Conservation (phyloP, 495 filamentous ascomycete genomes). For the Aspergillus incahuasiensis region DNA sequence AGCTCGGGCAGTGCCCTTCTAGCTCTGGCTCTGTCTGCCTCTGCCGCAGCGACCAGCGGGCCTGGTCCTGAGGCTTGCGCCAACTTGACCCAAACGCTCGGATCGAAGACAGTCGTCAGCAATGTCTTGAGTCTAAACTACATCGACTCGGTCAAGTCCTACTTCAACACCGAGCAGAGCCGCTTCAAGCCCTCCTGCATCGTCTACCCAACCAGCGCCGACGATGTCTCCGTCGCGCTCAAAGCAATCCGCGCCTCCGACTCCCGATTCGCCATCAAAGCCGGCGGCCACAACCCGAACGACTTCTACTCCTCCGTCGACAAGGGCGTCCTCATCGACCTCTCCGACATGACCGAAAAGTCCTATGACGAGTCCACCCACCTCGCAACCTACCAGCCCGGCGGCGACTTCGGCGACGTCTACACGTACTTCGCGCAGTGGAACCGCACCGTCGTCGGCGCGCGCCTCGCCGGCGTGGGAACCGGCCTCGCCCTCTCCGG, state of each 20-base stretch:
- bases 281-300: constrained; percentile 11
- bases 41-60: not conserved
- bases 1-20: not conserved
- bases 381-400: constrained; percentile 9
- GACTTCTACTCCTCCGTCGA: constrained; percentile 12
- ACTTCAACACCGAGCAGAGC: constrained; percentile 13
- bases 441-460: constrained; percentile 11
- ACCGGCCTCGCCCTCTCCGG: constrained; percentile 8
- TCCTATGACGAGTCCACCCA: not conserved
- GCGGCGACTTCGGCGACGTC: constrained; percentile 7
- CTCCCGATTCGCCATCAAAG: constrained; percentile 10
- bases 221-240: constrained; percentile 4
- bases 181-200: constrained; percentile 2
- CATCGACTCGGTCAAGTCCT: not conserved
- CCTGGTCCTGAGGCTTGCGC: constrained; percentile 6
- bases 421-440: constrained; percentile 5
- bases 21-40: not conserved
- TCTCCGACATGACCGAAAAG: not conserved
- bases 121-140: not conserved
- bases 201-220: constrained; percentile 1
- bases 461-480: constrained; percentile 6
- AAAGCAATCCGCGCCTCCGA: constrained; percentile 2
- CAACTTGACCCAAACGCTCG: not conserved
- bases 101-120: constrained; percentile 3
- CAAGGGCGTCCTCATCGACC: constrained; percentile 9